Base-by-base conservation (phyloP, 192 early-diverging fungal genomes). In the Glomus cerebriforme region DNA sequence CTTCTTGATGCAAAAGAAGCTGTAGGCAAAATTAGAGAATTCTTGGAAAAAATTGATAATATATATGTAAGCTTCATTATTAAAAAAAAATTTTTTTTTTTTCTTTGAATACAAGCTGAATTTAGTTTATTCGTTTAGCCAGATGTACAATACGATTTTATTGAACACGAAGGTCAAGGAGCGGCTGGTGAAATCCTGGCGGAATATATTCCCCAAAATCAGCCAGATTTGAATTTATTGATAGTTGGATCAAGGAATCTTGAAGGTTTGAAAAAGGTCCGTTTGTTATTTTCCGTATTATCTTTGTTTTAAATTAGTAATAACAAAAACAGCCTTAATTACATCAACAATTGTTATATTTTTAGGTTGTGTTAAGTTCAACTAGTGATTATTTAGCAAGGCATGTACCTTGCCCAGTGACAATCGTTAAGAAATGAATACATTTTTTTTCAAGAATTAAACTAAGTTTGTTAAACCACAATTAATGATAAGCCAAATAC, bases 171-270 rank as follows among this genome's bases (percentile, higher is more conserved):
- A 68, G 65, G 47, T 26, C 34, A 78, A 26, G 77, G 77, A 22
- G 6, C 24, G 2, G 77, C 69, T 26, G 65, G 77, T 1, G 24
- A 78, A 58, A 66, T 68, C 29, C 22, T 78, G 7, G 49, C 47
- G 17, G 65, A 78, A 29, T 78, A 78, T 59, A 68, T 78, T 68
- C 22, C 47, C 5, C 58, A 35, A 13, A 26, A 54, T 27, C 13
- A 66, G 17, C 66, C 66, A 7, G 43, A 77, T 77, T 49, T 67
- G n/a, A 59, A 78, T 59, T 26, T 69, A 26, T 26, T 78, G 35
- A 59, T 78, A 29, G 34, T 78, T 68, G 77, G 77, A 78, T 68
- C 65, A 37, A 58, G 77, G 49, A 59, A 78, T 68, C 66, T 78
- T 9, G 77, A 78, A 10, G 77, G 77, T 1, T 35, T 78, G 24